Conservation (phyloP, 164 flowering plant species). For the Taxillus chinensis region DNA sequence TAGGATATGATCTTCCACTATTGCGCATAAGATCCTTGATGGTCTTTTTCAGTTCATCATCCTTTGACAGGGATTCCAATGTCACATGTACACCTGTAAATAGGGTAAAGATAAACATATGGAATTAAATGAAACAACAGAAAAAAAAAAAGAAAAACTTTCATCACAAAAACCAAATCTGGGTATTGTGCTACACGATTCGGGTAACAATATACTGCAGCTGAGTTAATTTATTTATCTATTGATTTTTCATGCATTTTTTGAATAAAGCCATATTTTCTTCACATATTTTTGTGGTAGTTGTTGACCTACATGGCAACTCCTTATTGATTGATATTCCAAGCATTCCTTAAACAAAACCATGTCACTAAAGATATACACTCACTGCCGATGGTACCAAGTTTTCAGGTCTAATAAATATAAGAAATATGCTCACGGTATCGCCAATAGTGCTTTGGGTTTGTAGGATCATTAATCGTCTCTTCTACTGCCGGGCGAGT, state of each 20-base stretch:
- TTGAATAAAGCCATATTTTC: too few species aligned
- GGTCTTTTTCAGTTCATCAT: slow-evolving; percentile 40
- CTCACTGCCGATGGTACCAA: neutral
- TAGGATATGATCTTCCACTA: slow-evolving; percentile 69
- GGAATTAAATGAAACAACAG: neutral
- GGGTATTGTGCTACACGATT: too few species aligned
- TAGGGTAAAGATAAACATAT: neutral
- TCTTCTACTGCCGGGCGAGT: slow-evolving; percentile 85
- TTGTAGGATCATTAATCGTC: slow-evolving; percentile 93
- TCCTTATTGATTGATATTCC: too few species aligned
- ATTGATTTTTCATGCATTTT: too few species aligned
- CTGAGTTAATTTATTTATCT: too few species aligned
- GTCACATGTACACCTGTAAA: slow-evolving; percentile 72
- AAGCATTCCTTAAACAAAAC: too few species aligned
- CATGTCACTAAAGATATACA: neutral
- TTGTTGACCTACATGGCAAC: too few species aligned
- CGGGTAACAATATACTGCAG: too few species aligned
- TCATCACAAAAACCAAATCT: too few species aligned
- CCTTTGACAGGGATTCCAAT: slow-evolving; percentile 59
- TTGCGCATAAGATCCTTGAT: slow-evolving; percentile 53
- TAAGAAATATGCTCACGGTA: slow-evolving; percentile 47
- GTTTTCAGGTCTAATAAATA: neutral
- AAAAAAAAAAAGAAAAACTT: neutral
- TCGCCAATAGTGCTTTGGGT: slow-evolving; percentile 99
- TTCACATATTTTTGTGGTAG: too few species aligned